A percentile compares a stretch with the other conserved stretches of the same genome.
phyloP scores from a whole-genome alignment of 1,139 yeast species.

The Blastobotrys buckinghamii region DNA sequence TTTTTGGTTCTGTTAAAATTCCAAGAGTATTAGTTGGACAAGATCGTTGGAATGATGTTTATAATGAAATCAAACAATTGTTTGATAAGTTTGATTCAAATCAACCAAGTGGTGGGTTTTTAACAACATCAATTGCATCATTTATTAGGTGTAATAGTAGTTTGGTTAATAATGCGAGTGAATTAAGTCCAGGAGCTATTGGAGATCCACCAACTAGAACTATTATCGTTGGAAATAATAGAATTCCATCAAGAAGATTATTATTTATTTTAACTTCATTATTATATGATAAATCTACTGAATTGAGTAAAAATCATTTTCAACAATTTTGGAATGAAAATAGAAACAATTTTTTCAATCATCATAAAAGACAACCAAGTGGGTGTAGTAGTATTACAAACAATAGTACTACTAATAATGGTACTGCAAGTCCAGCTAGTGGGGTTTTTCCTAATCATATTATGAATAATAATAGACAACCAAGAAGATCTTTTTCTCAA shows the following conservation, averaged over 20 bases:
- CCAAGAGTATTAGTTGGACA: conserved; percentile 31
- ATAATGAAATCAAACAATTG: conserved; percentile 16
- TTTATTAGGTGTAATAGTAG: conserved; percentile 18
- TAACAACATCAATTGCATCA: conserved; percentile 19
- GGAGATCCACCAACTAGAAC: conserved; percentile 22
- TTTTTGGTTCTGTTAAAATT: conserved; percentile 21
- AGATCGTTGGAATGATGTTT: conserved; percentile 25
- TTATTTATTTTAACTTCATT: conserved; percentile 25
- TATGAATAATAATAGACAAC: neutral
- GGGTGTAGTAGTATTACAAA: neutral
- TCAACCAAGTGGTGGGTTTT: conserved; percentile 13
- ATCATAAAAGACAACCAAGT: neutral
- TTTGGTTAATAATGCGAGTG: conserved; percentile 7
- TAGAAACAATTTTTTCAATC: neutral
- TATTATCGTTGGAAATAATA: conserved; percentile 23
- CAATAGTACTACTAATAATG: neutral
- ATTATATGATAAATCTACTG: conserved; percentile 16
- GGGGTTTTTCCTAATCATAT: neutral
- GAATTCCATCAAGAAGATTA: conserved; percentile 22
- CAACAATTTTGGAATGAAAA: neutral
- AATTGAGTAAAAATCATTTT: neutral
- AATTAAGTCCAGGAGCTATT: conserved; percentile 7
- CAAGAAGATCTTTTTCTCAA: neutral
- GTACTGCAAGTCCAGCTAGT: conserved; percentile 13
- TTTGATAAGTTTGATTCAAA: conserved; percentile 1